A percentile compares a stretch with the other conserved stretches of the same genome.
phyloP scores from a whole-genome alignment of 2,329 filamentous ascomycete genomes.

The Fusarium proliferatum region DNA sequence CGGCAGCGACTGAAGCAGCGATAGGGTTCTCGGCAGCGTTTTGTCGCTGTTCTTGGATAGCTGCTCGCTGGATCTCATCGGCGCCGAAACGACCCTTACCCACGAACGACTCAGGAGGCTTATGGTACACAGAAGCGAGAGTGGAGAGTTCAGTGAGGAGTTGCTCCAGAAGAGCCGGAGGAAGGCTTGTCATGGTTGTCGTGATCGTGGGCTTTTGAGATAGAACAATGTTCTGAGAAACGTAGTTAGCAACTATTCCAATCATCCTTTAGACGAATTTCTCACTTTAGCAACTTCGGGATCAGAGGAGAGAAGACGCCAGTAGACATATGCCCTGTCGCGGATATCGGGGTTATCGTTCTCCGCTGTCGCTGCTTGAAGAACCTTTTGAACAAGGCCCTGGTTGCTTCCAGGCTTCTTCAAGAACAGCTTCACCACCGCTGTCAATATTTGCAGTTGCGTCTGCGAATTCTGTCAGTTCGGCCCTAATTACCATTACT shows the following conservation, averaged over 20 bases:
- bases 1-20: conserved; percentile 81
- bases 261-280: not conserved
- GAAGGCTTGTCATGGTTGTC: conserved; percentile 91
- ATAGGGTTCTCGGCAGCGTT: conserved; percentile 95
- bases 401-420: conserved; percentile 96
- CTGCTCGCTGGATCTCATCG: conserved; percentile 92
- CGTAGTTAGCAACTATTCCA: not conserved
- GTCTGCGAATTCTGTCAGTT: conserved; percentile 65
- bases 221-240: conserved; percentile 77
- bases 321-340: conserved; percentile 97
- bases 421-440: conserved; percentile 95
- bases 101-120: conserved; percentile 97
- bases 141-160: conserved; percentile 94
- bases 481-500: not conserved
- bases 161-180: conserved; percentile 84
- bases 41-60: conserved; percentile 95
- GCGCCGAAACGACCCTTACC: conserved; percentile 94
- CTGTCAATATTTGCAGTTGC: conserved; percentile 97
- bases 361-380: conserved; percentile 91
- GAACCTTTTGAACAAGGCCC: conserved; percentile 90
- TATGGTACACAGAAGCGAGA: conserved; percentile 97
- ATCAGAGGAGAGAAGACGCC: conserved; percentile 93
- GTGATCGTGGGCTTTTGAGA: conserved; percentile 95
- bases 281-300: conserved; percentile 86
- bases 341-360: conserved; percentile 98